Conservation (phyloP, 208 protist species). For the Wallacemonas collosoma region DNA sequence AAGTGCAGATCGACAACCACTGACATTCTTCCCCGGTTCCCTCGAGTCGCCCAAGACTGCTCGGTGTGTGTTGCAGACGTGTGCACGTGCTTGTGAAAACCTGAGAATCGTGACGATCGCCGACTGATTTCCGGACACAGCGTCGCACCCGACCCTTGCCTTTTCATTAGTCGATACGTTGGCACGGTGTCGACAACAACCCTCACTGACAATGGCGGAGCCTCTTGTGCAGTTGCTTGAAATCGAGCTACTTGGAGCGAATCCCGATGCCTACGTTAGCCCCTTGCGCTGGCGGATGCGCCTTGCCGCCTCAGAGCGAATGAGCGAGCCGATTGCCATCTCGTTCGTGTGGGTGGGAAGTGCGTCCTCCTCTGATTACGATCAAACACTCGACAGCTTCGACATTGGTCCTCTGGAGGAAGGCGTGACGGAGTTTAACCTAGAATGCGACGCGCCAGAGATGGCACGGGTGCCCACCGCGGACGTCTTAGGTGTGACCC, state of each 20-base stretch:
- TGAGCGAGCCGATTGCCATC: conserved; percentile 94
- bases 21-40: no score
- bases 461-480: conserved; percentile 84
- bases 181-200: no score
- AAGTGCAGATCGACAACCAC: no score
- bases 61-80: no score
- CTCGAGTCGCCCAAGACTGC: no score
- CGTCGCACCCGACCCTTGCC: no score
- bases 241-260: conserved; percentile 82
- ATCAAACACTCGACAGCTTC: conserved; percentile 97
- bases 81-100: no score
- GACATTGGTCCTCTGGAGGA: conserved; percentile 95
- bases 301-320: conserved; percentile 51
- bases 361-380: conserved; percentile 90
- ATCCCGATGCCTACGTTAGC: conserved; percentile 66
- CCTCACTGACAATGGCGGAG: conserved; percentile 39
- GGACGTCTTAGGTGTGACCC: conserved; percentile 96
- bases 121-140: no score
- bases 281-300: conserved; percentile 79
- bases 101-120: no score
- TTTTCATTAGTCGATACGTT: no score
- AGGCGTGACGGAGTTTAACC: conserved; percentile 94
- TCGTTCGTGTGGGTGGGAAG: conserved; percentile 98
- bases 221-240: conserved; percentile 88
- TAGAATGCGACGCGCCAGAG: conserved; percentile 94